Percentiles rank a stretch among this genome's conserved stretches.
These are phyloP conservation scores for Pythium grandisporangium DNA, from an alignment of 352 stramenopile genomes.

Conservation along the genomic window DNA sequence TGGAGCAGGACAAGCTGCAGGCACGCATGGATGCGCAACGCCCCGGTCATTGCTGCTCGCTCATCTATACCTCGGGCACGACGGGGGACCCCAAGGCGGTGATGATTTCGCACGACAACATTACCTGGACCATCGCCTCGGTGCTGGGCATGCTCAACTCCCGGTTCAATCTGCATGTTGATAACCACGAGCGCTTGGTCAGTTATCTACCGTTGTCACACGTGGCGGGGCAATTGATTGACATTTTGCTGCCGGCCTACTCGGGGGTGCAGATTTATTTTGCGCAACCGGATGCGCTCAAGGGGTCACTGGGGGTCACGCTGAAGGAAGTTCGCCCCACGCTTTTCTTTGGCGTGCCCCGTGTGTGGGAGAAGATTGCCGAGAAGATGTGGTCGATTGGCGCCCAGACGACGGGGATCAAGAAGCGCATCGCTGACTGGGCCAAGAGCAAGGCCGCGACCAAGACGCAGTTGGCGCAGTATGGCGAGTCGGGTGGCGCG, in stretches of 20 bases:
- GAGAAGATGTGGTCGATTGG: slow-evolving; percentile 86
- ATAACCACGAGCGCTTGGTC: slow-evolving; percentile 65
- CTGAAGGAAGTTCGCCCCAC: slow-evolving; percentile 83
- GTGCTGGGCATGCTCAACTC: slow-evolving; percentile 55
- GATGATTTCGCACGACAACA: slow-evolving; percentile 95
- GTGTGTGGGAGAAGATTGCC: slow-evolving; percentile 91
- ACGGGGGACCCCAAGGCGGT: slow-evolving; percentile 94
- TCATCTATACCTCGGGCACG: slow-evolving; percentile 95
- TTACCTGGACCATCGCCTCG: slow-evolving; percentile 76
- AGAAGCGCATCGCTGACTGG: slow-evolving; percentile 88
- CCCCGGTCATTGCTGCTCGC: slow-evolving; percentile 79
- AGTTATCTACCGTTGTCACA: slow-evolving; percentile 88
- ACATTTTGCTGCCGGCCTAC: slow-evolving; percentile 74
- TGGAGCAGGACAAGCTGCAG: slow-evolving; percentile 52
- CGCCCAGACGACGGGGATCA: slow-evolving; percentile 83
- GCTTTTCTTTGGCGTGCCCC: slow-evolving; percentile 87
- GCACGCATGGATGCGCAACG: slow-evolving; percentile 72
- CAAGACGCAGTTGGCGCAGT: slow-evolving; percentile 80
- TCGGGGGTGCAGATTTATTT: slow-evolving; percentile 76
- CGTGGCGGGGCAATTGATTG: slow-evolving; percentile 82
- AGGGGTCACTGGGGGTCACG: slow-evolving; percentile 78
- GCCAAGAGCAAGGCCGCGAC: slow-evolving; percentile 82
- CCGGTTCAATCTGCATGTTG: slow-evolving; percentile 44
- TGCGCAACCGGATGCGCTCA: slow-evolving; percentile 85
- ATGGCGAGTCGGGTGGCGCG: slow-evolving; percentile 69